These are phyloP conservation scores for Zoysia pacifica DNA, from an alignment of 176 grass and related monocot species.

Conservation along the genomic window DNA sequence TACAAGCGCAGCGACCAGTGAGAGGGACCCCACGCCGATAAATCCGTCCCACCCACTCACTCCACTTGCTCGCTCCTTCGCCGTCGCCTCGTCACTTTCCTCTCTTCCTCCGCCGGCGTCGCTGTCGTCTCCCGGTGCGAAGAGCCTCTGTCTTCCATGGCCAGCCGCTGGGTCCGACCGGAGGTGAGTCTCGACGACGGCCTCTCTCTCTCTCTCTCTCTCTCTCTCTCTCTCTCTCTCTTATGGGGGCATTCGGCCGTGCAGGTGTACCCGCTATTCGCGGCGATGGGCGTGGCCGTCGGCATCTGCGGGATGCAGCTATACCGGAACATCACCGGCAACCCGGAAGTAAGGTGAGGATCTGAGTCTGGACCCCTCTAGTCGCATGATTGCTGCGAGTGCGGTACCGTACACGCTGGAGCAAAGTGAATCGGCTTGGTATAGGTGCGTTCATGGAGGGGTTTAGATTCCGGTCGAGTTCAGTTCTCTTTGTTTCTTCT, in stretches of 20 bases:
- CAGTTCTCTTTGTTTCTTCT: not conserved
- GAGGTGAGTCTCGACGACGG: slow-evolving; percentile 45
- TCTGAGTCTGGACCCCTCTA: not conserved
- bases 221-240: not conserved
- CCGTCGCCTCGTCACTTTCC: slow-evolving; percentile 25
- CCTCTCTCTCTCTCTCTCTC: not conserved
- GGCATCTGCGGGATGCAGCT: slow-evolving; percentile 72
- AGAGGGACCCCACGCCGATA: slow-evolving; percentile 14
- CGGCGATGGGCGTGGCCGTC: slow-evolving; percentile 67
- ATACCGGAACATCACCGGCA: slow-evolving; percentile 67
- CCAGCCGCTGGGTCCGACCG: slow-evolving; percentile 76
- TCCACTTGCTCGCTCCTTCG: slow-evolving; percentile 1
- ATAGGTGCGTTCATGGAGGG: not conserved
- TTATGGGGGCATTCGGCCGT: not conserved
- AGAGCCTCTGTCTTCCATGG: slow-evolving; percentile 47
- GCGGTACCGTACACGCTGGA: not conserved
- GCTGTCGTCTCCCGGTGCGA: not conserved
- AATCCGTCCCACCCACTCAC: slow-evolving; percentile 20
- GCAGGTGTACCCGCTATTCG: slow-evolving; percentile 93
- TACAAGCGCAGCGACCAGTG: not conserved
- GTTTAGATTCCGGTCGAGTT: not conserved
- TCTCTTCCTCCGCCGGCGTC: too few species aligned
- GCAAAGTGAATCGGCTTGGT: slow-evolving; percentile 25
- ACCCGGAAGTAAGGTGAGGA: slow-evolving; percentile 83
- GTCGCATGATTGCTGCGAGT: not conserved